Base-by-base conservation (phyloP, 2,329 filamentous ascomycete genomes). In the Colletotrichum costaricense region DNA sequence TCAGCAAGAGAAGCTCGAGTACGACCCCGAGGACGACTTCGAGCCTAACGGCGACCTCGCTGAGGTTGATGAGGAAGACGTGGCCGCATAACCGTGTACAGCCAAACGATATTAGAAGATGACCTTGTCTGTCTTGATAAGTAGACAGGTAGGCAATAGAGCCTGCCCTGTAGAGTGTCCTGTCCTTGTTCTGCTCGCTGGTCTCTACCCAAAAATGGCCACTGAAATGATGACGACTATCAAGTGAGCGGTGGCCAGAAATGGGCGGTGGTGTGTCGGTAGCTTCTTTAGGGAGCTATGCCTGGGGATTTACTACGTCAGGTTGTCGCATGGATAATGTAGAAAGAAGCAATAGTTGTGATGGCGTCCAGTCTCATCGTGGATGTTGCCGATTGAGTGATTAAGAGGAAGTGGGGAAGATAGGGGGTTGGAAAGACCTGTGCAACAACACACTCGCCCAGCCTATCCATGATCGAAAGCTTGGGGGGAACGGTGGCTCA, bases 1-100 rank as follows among this genome's bases (percentile, higher is more conserved):
- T 70, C 96, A 98, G 83, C 95, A 97, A 84, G 95, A 97, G 84
- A 96, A 94, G 85, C 85, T 93, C 74, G 93, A 95, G 62, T 91
- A 86, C 74, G 81, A 80, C 22, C 81, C 83, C 26, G 83, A 80
- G 19, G 83, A 84, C 49, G 80, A 78, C 67, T 87, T 88, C 73
- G 87, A 91, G 62, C 82, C 82, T 49, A 86, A 88, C 60, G 85
- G 87, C 38, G 86, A 87, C 57, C 80, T 90, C 16, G 81, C 83
- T 6, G 88, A 88, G 72, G 87, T 86, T 63, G 88, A 88, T 68
- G 89, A 90, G 78, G 82, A 80, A 52, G 81, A 81, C 35, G 68
- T 66, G 14, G 67, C 60, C n/a, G 69, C 63, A 46, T 73, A 69
- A 58, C 24, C 12, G 52, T 26, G 11, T 26, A 33, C 54, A 30